A percentile compares a stretch with the other conserved stretches of the same genome.
phyloP scores from a whole-genome alignment of 495 filamentous ascomycete species.

The Xylaria scruposa region DNA sequence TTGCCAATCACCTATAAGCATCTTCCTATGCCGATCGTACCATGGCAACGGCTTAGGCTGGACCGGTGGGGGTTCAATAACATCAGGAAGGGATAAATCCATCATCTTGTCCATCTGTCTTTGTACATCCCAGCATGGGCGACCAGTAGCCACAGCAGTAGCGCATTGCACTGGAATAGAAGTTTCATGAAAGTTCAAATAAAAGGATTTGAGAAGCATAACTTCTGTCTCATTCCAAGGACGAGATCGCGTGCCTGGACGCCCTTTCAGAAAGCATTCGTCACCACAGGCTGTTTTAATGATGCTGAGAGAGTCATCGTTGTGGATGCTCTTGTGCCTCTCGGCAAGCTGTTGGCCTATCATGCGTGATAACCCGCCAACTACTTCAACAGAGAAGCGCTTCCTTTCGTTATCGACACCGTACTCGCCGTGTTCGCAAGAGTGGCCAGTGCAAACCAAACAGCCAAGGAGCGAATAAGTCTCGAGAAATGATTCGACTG shows the following conservation, averaged over 20 bases:
- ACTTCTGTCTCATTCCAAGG: slow-evolving; percentile 51
- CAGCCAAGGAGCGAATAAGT: slow-evolving; percentile 55
- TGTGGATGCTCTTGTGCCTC: slow-evolving; percentile 25
- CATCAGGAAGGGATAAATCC: slow-evolving; percentile 38
- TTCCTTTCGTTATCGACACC: slow-evolving; percentile 52
- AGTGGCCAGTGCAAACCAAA: slow-evolving; percentile 55
- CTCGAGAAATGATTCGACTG: slow-evolving; percentile 46
- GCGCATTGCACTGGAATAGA: slow-evolving; percentile 48
- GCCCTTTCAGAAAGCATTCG: slow-evolving; percentile 48
- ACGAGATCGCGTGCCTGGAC: slow-evolving; percentile 38
- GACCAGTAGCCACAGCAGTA: slow-evolving; percentile 49
- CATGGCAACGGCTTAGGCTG: slow-evolving; percentile 49
- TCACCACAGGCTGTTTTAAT: slow-evolving; percentile 45
- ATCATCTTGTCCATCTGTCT: slow-evolving; percentile 53
- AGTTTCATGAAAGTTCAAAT: slow-evolving; percentile 47
- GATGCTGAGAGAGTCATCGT: slow-evolving; percentile 21
- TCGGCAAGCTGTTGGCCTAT: slow-evolving; percentile 36
- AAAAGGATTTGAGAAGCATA: slow-evolving; percentile 46
- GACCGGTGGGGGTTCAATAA: slow-evolving; percentile 29
- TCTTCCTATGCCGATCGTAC: slow-evolving; percentile 57
- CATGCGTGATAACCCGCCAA: slow-evolving; percentile 36
- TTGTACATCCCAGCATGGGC: slow-evolving; percentile 59
- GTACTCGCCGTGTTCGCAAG: slow-evolving; percentile 59
- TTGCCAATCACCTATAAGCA: slow-evolving; percentile 55
- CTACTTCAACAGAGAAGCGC: slow-evolving; percentile 49